Base-by-base conservation (phyloP, 306 rosid genomes). In the Medicago arabica region DNA sequence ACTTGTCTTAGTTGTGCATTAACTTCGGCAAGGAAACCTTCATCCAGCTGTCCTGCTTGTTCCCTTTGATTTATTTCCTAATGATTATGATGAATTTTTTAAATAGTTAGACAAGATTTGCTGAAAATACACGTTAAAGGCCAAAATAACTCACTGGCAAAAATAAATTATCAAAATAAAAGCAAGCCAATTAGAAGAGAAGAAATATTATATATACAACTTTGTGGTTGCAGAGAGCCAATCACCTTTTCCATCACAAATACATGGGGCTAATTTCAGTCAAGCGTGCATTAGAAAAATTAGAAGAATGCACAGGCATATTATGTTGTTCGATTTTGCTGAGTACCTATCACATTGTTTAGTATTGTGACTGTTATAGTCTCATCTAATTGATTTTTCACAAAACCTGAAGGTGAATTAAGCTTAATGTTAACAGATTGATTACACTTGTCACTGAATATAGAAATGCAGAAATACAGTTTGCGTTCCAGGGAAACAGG, bases 21-120 rank as follows among this genome's bases (percentile, higher is more conserved):
- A 78, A 94, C 97, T 86, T 94, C 95, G 2, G 98, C 83, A 81
- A 94, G 98, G 81, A 92, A 90, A 31, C 98, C 97, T 86, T 94
- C 96, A 83, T 92, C 96, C 72, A 94, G 82, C 82, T 86, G 83
- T 74, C 98, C 98, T 78, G 83, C 97, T 87, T 83, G 84, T 63
- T 87, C 97, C 90, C 95, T 88, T 75, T 78, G 88, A 23, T 70
- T 58, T 85, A 94, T 84, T 83, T 88, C 94, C 98, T 94, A 82
- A 82, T 76, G 41, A 76, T 72, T 21, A 79, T 66, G 61, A 75
- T 44, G 44, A 47, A 39, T 47, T 72, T 67, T 55, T 70, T 80
- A 53, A 72, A 69, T 66, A 75, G 46, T 50, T 23, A 55, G 69
- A 59, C 17, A 21, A 34, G 47, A 57, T 17, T 71, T 15, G 67